Evolutionary conservation across 805 yeast genomes (phyloP), one percentile per base, ranked within the genome.

Genomic region (Barnettozyma salicaria): DNA sequence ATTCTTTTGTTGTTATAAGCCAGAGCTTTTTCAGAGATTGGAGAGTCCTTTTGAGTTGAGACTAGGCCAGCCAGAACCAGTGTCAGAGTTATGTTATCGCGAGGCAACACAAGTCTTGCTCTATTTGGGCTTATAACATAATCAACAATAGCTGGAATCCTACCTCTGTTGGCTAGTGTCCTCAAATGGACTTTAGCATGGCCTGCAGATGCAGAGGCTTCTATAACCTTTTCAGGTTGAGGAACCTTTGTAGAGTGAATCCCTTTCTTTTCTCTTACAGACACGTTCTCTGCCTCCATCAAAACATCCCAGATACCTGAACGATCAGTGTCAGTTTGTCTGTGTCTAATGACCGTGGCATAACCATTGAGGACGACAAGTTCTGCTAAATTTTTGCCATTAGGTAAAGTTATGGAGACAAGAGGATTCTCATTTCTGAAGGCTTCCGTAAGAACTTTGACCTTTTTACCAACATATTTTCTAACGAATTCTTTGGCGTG

Each of bases 321-420:
- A 48, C 85, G 70, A 51, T 78, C 85, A 10, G 69, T 61, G 31
- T 80, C 83, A 41, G 80, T 85, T 59, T 79, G 79, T 54, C 80
- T 77, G 61, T 84, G 94, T 55, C 76, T 76, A 40, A 83, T 69
- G 18, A 85, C 95, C n/a, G 80, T 63, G 12, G 89, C 94, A 58
- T 65, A 76, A 7, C 96, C 96, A 41, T 63, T 67, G 20, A 67
- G 58, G 14, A 86, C 81, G 36, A 86, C 56, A 22, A 64, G 48
- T 47, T 76, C 74, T 7, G 85, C 74, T 26, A 86, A 64, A 52
- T 84, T 84, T 30, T 62, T 60, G 25, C 74, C 75, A 36, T 73
- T 77, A 23, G 66, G 59, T 25, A 72, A 51, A 25, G 66, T 63
- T 39, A 84, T 54, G 24, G 80, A 71, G 11, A 81, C 89, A 44